These are phyloP conservation scores for Cladorrhinum samala DNA, from an alignment of 495 filamentous ascomycete species.

Conservation along the genomic window DNA sequence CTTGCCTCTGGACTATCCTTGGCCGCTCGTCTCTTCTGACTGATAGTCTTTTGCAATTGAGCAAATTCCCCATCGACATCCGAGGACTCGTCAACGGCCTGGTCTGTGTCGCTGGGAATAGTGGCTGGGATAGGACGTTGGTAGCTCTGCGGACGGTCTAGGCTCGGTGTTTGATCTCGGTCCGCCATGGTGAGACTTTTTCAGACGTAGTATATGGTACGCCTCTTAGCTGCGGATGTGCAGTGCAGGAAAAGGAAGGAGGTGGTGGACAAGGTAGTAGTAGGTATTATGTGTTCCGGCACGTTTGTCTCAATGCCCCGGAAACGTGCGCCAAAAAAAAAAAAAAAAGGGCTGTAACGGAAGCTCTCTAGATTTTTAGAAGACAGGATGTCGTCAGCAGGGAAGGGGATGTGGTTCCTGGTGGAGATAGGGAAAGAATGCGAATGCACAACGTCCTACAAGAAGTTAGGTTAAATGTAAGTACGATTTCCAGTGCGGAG, in stretches of 20 bases:
- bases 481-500: neutral
- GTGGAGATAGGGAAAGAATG: neutral
- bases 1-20: constrained; percentile 23
- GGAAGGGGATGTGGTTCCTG: neutral
- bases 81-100: constrained; percentile 29
- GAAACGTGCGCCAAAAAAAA: no score
- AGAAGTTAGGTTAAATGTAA: neutral
- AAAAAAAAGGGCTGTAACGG: no score
- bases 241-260: neutral
- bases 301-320: neutral
- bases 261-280: no score
- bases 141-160: no score
- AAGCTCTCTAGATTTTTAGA: neutral
- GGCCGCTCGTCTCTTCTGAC: constrained; percentile 25
- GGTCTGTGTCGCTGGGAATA: constrained; percentile 8
- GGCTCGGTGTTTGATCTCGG: neutral
- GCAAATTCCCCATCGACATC: constrained; percentile 33
- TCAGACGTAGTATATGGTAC: neutral
- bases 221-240: neutral
- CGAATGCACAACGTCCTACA: neutral
- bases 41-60: constrained; percentile 22
- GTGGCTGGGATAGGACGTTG: neutral
- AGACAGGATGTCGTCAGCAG: neutral
- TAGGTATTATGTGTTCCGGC: neutral
- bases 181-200: neutral